Evolutionary conservation across 371 early-diverging fungal species (phyloP).

Genomic region (Coemansia sp.): DNA sequence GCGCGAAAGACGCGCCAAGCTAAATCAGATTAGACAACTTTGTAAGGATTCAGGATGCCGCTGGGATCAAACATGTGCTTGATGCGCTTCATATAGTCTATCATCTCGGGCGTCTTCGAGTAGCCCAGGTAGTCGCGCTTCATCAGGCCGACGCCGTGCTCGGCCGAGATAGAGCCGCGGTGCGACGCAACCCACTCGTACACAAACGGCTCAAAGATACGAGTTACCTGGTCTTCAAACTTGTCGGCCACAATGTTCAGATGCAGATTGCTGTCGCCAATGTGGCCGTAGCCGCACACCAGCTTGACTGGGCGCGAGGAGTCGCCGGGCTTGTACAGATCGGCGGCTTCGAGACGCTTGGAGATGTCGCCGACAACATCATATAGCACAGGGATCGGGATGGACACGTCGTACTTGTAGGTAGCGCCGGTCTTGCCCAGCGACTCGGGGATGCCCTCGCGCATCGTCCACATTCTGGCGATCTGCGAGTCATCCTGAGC

Average conservation of each 20-base stretch:
- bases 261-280: slow-evolving; percentile 92
- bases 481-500: slow-evolving; percentile 84
- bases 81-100: slow-evolving; percentile 63
- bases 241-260: slow-evolving; percentile 79
- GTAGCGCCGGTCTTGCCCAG: slow-evolving; percentile 78
- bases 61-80: slow-evolving; percentile 78
- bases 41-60: slow-evolving; percentile 84
- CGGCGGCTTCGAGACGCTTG: slow-evolving; percentile 61
- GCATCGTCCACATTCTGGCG: slow-evolving; percentile 76
- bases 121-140: slow-evolving; percentile 52
- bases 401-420: slow-evolving; percentile 90
- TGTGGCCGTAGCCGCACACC: slow-evolving; percentile 86
- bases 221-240: slow-evolving; percentile 59
- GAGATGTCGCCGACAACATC: slow-evolving; percentile 77
- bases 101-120: slow-evolving; percentile 59
- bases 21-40: slow-evolving; percentile 50
- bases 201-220: slow-evolving; percentile 86
- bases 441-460: slow-evolving; percentile 93
- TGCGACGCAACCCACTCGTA: slow-evolving; percentile 82
- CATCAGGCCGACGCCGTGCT: slow-evolving; percentile 53
- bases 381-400: slow-evolving; percentile 86
- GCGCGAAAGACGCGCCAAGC: not conserved
- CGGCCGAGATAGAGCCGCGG: slow-evolving; percentile 61
- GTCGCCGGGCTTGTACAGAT: slow-evolving; percentile 29
- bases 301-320: slow-evolving; percentile 54